Evolutionary conservation across 2,329 filamentous ascomycete genomes (phyloP), one percentile per base, ranked within the genome.

Genomic region (Geosmithia morbida): DNA sequence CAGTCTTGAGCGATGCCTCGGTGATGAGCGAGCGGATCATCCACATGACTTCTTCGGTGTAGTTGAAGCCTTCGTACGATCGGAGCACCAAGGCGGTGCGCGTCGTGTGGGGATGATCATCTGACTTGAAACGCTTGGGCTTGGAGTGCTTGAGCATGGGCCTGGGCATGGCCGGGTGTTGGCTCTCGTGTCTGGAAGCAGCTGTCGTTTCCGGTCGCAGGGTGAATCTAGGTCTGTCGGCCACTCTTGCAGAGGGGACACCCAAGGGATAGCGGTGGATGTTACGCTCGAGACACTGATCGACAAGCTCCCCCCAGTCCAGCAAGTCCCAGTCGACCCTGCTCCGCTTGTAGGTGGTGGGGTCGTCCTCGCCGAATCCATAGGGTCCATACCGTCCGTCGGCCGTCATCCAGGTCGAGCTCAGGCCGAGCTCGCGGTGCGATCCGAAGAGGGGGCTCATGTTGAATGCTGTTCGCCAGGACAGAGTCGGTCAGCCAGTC

Each of bases 1-100:
- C 78, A 7, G 75, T 74, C 53, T 74, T 72, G 46, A 83, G 63
- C 2, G 69, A 63, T 18, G 81, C 64, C 59, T 84, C 80, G 58
- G 72, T 74, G 54, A 83, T 74, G 66, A 83, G 72, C 45, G 79
- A 75, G 45, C 80, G 77, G 29, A 83, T 63, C 52, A 75, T 76
- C 58, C 79, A 71, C 51, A 81, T 64, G 52, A 79, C 75, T 56
- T 82, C 74, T 7, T 72, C 63, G 30, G 74, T 75, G 61, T 80
- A 84, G 8, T 74, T 51, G 55, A 77, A 81, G 48, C 70, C 72
- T 50, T 54, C 50, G 52, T 53, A 62, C 5, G 55, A 45, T 41
- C 59, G 58, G 39, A 55, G 20, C 13, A 55, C 50, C 37, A 54
- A n/a, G 16, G 50, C 53, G 3, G 60, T 61, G 2, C 58, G 53